Evolutionary conservation across 2,329 filamentous ascomycete species (phyloP).

Genomic region (Aspergillus unguis): DNA sequence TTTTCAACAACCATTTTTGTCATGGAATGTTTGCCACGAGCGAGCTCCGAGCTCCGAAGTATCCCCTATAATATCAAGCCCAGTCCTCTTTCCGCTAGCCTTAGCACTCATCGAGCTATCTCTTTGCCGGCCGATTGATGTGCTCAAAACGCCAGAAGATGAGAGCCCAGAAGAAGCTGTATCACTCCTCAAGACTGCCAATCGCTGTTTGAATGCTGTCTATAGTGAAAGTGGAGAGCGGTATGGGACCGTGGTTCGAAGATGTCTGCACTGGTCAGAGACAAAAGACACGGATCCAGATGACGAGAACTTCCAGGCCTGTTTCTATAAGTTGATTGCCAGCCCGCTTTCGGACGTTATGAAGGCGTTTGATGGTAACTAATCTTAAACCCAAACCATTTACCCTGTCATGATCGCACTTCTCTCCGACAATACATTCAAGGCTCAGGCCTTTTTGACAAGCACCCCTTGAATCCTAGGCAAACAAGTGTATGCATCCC

Average conservation of each 20-base stretch:
- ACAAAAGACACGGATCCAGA: not conserved
- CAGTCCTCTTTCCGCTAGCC: not conserved
- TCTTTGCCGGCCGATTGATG: not conserved
- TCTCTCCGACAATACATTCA: too few species aligned
- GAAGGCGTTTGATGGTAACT: not conserved
- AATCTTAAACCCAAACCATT: too few species aligned
- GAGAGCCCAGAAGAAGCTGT: slow-evolving; percentile 1
- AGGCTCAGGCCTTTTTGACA: slow-evolving; percentile 13
- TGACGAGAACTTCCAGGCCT: not conserved
- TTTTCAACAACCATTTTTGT: not conserved
- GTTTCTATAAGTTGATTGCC: not conserved
- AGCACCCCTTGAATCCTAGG: slow-evolving; percentile 23
- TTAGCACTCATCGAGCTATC: not conserved
- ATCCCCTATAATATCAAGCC: not conserved
- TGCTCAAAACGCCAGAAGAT: not conserved
- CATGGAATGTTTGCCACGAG: not conserved
- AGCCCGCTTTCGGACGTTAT: not conserved
- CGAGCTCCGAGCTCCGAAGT: not conserved
- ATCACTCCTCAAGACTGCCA: slow-evolving; percentile 2
- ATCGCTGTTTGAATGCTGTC: not conserved
- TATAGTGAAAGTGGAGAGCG: not conserved
- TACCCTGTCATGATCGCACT: too few species aligned
- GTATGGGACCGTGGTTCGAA: slow-evolving; percentile 1
- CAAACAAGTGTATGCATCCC: slow-evolving; percentile 16
- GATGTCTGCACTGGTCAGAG: slow-evolving; percentile 4